phyloP scores from a whole-genome alignment of 495 filamentous ascomycete genomes.

The Cercophora newfieldiana region DNA sequence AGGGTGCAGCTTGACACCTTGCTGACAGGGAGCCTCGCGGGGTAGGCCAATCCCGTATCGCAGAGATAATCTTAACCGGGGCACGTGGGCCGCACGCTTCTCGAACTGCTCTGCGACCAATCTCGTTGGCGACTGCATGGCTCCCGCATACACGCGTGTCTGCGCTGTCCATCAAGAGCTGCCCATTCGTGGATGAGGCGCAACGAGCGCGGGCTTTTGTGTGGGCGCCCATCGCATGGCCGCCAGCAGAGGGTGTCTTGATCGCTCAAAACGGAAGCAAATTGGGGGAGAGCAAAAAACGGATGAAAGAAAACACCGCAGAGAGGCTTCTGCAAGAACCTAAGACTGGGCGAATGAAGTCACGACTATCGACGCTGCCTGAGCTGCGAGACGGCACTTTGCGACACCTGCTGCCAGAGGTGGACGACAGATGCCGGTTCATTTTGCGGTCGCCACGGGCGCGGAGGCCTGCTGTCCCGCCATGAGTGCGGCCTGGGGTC shows the following conservation, averaged over 20 bases:
- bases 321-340: not conserved
- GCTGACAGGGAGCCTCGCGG: not conserved
- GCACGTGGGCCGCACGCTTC: not conserved
- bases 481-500: not conserved
- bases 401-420: not conserved
- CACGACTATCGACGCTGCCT: not conserved
- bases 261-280: not conserved
- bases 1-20: not conserved
- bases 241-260: not conserved
- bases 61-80: slow-evolving; percentile 7
- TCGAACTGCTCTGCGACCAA: not conserved
- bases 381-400: not conserved
- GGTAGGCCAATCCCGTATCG: not conserved
- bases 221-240: not conserved
- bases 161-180: not conserved
- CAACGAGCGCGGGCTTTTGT: not conserved
- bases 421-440: not conserved
- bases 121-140: not conserved
- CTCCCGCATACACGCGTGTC: not conserved
- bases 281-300: not conserved
- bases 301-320: not conserved
- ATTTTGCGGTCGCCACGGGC: too few relatives aligned
- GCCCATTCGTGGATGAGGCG: not conserved
- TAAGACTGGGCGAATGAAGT: not conserved
- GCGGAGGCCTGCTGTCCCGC: not conserved